Conservation (phyloP, 2,329 filamentous ascomycete genomes). For the Fusarium sp. region DNA sequence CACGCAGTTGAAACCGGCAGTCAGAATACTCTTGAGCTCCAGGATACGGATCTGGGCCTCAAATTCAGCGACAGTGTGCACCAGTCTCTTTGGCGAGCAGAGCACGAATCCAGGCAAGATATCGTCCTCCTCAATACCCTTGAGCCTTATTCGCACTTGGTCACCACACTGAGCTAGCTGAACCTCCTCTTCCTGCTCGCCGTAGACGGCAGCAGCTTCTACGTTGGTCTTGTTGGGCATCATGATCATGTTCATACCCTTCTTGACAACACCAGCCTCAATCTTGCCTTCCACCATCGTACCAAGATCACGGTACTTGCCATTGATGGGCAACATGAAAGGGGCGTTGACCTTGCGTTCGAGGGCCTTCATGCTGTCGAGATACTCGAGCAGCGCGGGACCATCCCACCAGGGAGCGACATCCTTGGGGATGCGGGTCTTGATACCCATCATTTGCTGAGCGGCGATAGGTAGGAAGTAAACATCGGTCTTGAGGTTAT, state of each 20-base stretch:
- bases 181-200: conserved; percentile 95
- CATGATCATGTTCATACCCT: conserved; percentile 84
- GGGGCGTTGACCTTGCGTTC: conserved; percentile 97
- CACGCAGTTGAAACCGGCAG: conserved; percentile 96
- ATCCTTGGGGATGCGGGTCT: conserved; percentile 81
- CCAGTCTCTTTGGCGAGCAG: conserved; percentile 91
- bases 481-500: conserved; percentile 92
- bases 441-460: conserved; percentile 85
- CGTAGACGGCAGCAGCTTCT: conserved; percentile 85
- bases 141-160: conserved; percentile 89
- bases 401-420: conserved; percentile 85
- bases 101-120: conserved; percentile 95
- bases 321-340: conserved; percentile 98
- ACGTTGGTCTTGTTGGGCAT: conserved; percentile 93
- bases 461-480: conserved; percentile 97
- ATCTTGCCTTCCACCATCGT: conserved; percentile 98
- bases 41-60: conserved; percentile 97
- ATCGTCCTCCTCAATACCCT: conserved; percentile 97
- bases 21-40: conserved; percentile 92
- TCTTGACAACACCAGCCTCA: conserved; percentile 92
- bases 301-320: conserved; percentile 97
- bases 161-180: conserved; percentile 85
- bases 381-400: conserved; percentile 90
- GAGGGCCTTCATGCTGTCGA: conserved; percentile 91
- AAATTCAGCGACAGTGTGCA: conserved; percentile 88